These are phyloP conservation scores for Fusarium equiseti DNA, from an alignment of 2,329 filamentous ascomycete genomes.

Conservation along the genomic window DNA sequence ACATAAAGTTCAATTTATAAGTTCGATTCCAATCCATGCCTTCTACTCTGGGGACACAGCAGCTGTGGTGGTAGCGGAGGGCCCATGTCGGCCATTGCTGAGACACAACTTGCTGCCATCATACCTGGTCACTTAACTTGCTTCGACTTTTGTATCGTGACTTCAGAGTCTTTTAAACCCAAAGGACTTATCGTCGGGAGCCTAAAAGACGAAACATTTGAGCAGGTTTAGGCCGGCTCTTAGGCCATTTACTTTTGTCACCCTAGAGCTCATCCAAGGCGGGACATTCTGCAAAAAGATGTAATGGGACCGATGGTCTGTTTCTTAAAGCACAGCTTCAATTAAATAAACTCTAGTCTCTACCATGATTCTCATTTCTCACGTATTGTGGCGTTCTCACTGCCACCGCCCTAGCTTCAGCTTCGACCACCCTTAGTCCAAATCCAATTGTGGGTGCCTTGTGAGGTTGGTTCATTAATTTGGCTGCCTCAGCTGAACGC, in stretches of 20 bases:
- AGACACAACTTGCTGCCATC: background rate
- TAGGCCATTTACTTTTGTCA: background rate
- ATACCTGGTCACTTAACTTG: background rate
- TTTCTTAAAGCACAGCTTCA: background rate
- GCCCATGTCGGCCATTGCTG: background rate
- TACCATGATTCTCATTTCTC: background rate
- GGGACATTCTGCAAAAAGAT: background rate
- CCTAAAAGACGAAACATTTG: background rate
- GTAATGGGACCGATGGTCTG: background rate
- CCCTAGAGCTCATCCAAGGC: background rate
- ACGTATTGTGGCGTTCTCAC: slow-evolving; percentile 17
- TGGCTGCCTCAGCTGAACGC: slow-evolving; percentile 29
- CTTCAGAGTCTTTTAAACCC: background rate
- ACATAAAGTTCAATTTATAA: background rate
- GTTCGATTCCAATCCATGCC: background rate
- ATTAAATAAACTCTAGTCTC: background rate
- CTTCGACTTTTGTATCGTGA: background rate
- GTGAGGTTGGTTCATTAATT: slow-evolving; percentile 28
- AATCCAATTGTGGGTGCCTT: slow-evolving; percentile 9
- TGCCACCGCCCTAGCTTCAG: slow-evolving; percentile 40
- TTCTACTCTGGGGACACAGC: background rate
- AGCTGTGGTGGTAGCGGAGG: background rate
- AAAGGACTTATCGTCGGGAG: background rate
- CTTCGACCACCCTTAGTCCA: slow-evolving; percentile 7
- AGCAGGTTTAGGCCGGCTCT: background rate